A percentile compares a stretch with the other conserved stretches of the same genome.
Conservation (phyloP, 306 rosid species). For the Cajanus cajan region DNA sequence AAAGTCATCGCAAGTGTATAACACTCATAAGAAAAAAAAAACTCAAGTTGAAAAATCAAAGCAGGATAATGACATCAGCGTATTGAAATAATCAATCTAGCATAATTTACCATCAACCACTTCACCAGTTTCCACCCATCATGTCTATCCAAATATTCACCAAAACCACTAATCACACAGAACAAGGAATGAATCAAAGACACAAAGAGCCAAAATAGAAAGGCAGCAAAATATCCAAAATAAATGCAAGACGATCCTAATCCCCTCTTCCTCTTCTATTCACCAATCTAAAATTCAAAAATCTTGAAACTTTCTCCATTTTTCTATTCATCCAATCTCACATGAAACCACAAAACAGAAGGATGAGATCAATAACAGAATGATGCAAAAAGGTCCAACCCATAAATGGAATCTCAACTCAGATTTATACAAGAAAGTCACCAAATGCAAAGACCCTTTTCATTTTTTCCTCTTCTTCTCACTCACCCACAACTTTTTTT, state of each 20-base stretch:
- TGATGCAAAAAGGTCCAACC: conserved; percentile 14
- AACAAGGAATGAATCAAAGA: conserved; percentile 1
- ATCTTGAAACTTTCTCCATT: conserved; percentile 25
- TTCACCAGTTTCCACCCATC: neutral
- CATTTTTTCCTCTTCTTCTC: conserved; percentile 20
- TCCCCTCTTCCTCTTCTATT: neutral
- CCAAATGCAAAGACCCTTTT: conserved; percentile 4
- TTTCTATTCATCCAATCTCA: conserved; percentile 1
- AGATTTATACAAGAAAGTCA: conserved; percentile 2
- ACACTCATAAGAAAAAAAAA: conserved; percentile 11
- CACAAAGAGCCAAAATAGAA: conserved; percentile 4
- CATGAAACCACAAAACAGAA: neutral
- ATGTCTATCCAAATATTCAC: neutral
- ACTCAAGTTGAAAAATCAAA: conserved; percentile 30
- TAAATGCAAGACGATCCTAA: neutral
- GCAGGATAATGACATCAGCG: conserved; percentile 21
- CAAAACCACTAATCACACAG: conserved; percentile 2
- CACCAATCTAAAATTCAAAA: conserved; percentile 17
- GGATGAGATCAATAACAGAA: conserved; percentile 26
- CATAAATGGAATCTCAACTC: neutral
- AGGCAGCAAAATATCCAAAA: conserved; percentile 8
- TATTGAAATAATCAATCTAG: conserved; percentile 20
- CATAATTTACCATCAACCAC: conserved; percentile 15
- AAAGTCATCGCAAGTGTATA: conserved; percentile 19
- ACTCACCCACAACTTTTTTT: conserved; percentile 20